Base-by-base conservation (phyloP, 2,329 filamentous ascomycete species). In the Aspergillus sojae region DNA sequence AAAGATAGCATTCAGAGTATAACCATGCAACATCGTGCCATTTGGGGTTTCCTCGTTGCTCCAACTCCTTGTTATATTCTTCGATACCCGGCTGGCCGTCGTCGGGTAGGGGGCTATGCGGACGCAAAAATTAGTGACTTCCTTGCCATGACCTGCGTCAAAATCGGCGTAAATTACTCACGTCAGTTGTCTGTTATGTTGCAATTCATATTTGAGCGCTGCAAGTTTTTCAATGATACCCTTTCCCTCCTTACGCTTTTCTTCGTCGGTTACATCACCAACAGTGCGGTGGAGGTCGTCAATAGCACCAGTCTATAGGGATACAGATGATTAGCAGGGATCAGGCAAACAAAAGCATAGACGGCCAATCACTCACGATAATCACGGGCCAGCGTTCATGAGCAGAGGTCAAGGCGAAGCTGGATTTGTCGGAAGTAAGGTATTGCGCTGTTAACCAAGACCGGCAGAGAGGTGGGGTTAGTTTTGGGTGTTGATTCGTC, bases 321-420 rank as follows among this genome's bases (percentile, higher is more conserved):
- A 21, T 34, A 36, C 7, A 53, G 48, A n/a, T 26, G 12, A 26
- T 58, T n/a, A 58, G 28, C n/a, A 10, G 11, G 30, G 12, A 36
- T 21, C 19, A 12, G 14, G 10, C 7, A 30, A 2, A 3, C n/a
- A 55, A 16, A 46, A n/a, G n/a, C 11, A 32, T 39, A 2, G 11
- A 26, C 0, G n/a, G 46, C 21, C 10, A 30, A 4, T n/a, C 54
- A 75, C 86, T 76, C 72, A 96, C 93, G 71, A 99, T 81, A 75
- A 99, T 99, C 62, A 97, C 85, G 19, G 95, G 95, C 95, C 94
- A 99, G 77, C 95, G 86, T 69, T 93, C 90, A 73, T 90, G 86
- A 39, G 92, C 94, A 10, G 95, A 97, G 64, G 89, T 84, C 78
- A 89, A 93, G 58, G 91, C 95, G 76, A 98, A 98, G 55, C 93